Evolutionary conservation across 2,329 filamentous ascomycete genomes (phyloP).

Genomic region (Penicillium sp.): DNA sequence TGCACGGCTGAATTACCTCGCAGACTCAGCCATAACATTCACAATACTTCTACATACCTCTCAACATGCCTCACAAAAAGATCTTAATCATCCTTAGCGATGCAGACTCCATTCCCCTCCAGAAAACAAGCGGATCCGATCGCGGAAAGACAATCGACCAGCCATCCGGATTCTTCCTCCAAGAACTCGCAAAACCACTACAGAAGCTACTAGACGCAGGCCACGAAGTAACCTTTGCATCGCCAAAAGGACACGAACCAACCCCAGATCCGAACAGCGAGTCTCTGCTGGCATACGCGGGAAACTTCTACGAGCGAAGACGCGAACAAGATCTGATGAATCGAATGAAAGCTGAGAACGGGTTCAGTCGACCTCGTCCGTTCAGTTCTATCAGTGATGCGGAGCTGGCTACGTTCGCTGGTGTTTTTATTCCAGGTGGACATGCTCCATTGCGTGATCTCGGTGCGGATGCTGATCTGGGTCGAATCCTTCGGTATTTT

Average conservation of each 20-base stretch:
- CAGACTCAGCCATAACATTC: too few relatives aligned
- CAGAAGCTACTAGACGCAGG: constrained; percentile 33
- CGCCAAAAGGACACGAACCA: constrained; percentile 40
- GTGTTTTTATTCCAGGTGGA: constrained; percentile 44
- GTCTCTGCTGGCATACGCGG: constrained; percentile 40
- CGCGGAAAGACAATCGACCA: constrained; percentile 25
- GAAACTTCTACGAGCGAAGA: constrained; percentile 44
- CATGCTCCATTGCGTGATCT: constrained; percentile 44
- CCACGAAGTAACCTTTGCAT: constrained; percentile 45
- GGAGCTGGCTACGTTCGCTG: constrained; percentile 37
- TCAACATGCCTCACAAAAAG: constrained; percentile 21
- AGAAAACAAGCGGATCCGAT: constrained; percentile 24
- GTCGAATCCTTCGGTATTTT: constrained; percentile 41
- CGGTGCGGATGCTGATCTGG: constrained; percentile 40
- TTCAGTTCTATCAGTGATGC: constrained; percentile 39
- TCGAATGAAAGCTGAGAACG: constrained; percentile 44
- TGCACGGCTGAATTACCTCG: too few relatives aligned
- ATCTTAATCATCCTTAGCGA: constrained; percentile 45
- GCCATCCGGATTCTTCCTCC: constrained; percentile 37
- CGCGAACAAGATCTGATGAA: constrained; percentile 41
- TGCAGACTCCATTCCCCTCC: constrained; percentile 36
- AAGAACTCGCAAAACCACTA: constrained; percentile 38
- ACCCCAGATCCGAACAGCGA: constrained; percentile 41
- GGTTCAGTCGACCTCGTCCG: constrained; percentile 35
- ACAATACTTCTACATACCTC: too few relatives aligned